Percentiles rank a stretch among this genome's conserved stretches.
These are phyloP conservation scores for Fomitiporia mediterranea DNA, from an alignment of 1,284 basidiomycete genomes.

Conservation along the genomic window DNA sequence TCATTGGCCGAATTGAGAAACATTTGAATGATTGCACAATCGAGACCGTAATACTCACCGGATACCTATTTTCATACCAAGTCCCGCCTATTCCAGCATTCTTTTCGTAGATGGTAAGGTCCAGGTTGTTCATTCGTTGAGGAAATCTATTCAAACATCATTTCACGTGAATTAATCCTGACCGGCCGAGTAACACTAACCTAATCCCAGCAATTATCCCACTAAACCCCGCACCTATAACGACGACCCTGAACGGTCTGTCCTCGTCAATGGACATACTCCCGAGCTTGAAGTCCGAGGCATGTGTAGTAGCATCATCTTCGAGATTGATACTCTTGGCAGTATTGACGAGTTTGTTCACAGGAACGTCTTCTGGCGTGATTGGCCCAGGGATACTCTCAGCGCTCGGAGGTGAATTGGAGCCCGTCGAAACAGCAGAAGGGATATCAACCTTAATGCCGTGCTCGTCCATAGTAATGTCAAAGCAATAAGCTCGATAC, in stretches of 20 bases:
- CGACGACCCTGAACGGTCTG: slow-evolving; percentile 22
- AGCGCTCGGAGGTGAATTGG: no score
- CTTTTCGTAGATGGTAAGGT: slow-evolving; percentile 56
- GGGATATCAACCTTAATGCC: no score
- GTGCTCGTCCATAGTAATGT: no score
- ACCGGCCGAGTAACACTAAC: not conserved
- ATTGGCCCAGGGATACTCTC: no score
- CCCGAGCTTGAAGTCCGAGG: slow-evolving; percentile 14
- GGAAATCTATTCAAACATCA: slow-evolving; percentile 37
- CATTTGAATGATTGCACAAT: not conserved
- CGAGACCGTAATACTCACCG: slow-evolving; percentile 24
- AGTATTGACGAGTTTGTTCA: no score
- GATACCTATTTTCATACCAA: slow-evolving; percentile 43
- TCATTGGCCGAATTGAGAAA: not conserved
- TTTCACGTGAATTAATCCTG: slow-evolving; percentile 30
- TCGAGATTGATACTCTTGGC: no score
- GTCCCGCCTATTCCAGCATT: slow-evolving; percentile 56
- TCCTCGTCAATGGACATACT: slow-evolving; percentile 22
- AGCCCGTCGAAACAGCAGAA: no score
- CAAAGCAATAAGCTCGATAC: no score
- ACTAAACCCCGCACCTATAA: slow-evolving; percentile 28
- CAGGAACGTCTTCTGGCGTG: no score
- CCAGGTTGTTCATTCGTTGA: slow-evolving; percentile 49
- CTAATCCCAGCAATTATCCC: slow-evolving; percentile 29
- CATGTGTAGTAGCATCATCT: not conserved